Base-by-base conservation (phyloP, 192 early-diverging fungal species). In the Rhizophagus clarus region DNA sequence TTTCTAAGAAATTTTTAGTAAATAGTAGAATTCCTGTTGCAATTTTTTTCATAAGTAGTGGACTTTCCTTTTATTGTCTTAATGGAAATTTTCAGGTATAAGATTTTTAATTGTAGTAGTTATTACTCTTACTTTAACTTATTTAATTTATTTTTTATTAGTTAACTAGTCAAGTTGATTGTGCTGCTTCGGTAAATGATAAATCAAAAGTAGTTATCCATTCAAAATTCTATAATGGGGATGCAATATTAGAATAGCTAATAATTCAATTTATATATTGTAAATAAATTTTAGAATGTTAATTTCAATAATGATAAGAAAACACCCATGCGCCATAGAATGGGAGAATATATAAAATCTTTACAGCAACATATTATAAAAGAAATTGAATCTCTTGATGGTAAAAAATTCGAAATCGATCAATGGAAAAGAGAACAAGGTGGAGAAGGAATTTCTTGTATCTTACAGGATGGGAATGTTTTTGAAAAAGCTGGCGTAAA, bases 401-500 rank as follows among this genome's bases (percentile, higher is more conserved):
- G 88, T 47, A 82, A 88, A 60, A 85, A 86, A 68, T 98, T 97
- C 82, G 77, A 87, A 24, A 88, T 91, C 29, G 96, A 97, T 83
- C 69, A 83, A 28, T 99, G 98, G 98, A 83, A 91, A 69, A 90
- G 98, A 26, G 84, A 85, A n/a, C 96, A 98, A 81, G 97, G 97
- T 42, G 98, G 98, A 11, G 93, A 94, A 61, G 98, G 98, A 29
- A 91, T 95, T 68, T 96, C 96, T 26, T 95, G 94, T 84, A 94
- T 98, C 11, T 81, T 99, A 40, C 95, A 97, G 81, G 94, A 95
- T 63, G 96, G 97, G 74, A 92, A 92, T 64, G 95, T 95, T 26
- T 96, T 96, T 86, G 96, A 98, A 82, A 98, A 99, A 91, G 98
- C 96, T 14, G 98, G 96, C n/a, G 98, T 99, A 32, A 93, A 93